A percentile compares a stretch with the other conserved stretches of the same genome.
Evolutionary conservation across 352 stramenopile species (phyloP).

Genomic region (Pythium apleroticum): DNA sequence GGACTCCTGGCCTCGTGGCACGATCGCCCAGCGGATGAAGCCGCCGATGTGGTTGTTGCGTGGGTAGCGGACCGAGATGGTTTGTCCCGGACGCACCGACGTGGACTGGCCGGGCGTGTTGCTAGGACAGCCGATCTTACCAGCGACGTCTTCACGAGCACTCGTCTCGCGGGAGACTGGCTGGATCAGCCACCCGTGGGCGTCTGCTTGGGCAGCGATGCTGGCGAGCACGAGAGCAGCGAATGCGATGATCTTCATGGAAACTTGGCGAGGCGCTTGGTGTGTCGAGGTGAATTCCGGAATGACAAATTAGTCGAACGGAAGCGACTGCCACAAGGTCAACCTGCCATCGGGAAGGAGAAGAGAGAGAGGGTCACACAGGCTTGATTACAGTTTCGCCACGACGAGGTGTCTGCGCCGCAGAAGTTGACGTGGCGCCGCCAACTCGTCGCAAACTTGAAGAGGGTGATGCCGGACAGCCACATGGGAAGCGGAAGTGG

Average conservation of each 20-base stretch:
- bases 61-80: slow-evolving; percentile 5
- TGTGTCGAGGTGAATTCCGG: not conserved
- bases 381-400: too few relatives aligned
- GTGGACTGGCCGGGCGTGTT: not conserved
- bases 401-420: too few relatives aligned
- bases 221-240: not conserved
- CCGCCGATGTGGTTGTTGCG: slow-evolving; percentile 15
- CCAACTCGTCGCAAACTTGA: not conserved
- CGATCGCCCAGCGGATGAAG: slow-evolving; percentile 27
- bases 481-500: not conserved
- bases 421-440: too few relatives aligned
- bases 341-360: not conserved
- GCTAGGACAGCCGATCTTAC: not conserved
- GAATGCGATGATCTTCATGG: not conserved
- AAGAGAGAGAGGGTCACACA: too few relatives aligned
- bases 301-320: not conserved
- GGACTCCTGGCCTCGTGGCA: slow-evolving; percentile 13
- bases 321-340: not conserved
- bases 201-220: not conserved
- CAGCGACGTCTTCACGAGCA: not conserved
- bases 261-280: not conserved
- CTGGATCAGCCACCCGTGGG: not conserved
- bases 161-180: not conserved
- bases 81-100: not conserved
- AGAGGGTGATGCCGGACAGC: not conserved